phyloP scores from a whole-genome alignment of 1,284 basidiomycete genomes.

The Ustanciosporium gigantosporum region DNA sequence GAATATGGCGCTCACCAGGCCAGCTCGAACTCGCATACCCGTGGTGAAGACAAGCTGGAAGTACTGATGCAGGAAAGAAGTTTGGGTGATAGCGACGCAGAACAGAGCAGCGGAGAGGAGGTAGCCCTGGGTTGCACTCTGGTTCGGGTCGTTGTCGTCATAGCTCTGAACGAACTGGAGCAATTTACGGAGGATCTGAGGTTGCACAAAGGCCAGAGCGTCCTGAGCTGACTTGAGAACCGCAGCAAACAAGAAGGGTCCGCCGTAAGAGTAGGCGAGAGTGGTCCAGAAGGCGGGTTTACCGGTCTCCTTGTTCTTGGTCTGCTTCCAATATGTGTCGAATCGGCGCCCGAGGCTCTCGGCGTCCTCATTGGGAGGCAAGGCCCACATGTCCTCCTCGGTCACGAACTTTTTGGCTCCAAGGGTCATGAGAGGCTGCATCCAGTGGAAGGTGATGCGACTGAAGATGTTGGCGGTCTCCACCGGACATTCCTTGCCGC shows the following conservation, averaged over 20 bases:
- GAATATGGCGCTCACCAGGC: constrained; percentile 87
- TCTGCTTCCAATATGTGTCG: constrained; percentile 70
- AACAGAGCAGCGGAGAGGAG: constrained; percentile 66
- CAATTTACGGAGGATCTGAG: constrained; percentile 80
- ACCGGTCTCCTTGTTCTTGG: constrained; percentile 70
- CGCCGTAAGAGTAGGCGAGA: constrained; percentile 65
- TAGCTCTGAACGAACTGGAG: constrained; percentile 69
- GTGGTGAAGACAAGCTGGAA: constrained; percentile 67
- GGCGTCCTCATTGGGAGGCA: constrained; percentile 67
- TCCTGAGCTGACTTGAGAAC: constrained; percentile 47
- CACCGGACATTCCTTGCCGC: constrained; percentile 67
- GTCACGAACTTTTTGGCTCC: constrained; percentile 79
- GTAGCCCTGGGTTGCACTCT: constrained; percentile 42
- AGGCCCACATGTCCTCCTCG: constrained; percentile 78
- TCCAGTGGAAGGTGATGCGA: constrained; percentile 71
- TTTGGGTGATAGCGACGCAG: constrained; percentile 71
- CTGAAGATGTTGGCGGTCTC: constrained; percentile 66
- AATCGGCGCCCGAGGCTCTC: constrained; percentile 70
- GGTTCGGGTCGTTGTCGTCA: constrained; percentile 13
- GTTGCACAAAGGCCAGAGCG: constrained; percentile 72
- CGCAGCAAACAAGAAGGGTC: constrained; percentile 66
- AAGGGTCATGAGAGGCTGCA: constrained; percentile 70
- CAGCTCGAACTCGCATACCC: constrained; percentile 76
- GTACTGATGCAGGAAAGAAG: constrained; percentile 77
- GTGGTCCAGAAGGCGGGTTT: constrained; percentile 69